A percentile compares a stretch with the other conserved stretches of the same genome.
Evolutionary conservation across 2,329 filamentous ascomycete species (phyloP).

Genomic region (Alternaria alternata): DNA sequence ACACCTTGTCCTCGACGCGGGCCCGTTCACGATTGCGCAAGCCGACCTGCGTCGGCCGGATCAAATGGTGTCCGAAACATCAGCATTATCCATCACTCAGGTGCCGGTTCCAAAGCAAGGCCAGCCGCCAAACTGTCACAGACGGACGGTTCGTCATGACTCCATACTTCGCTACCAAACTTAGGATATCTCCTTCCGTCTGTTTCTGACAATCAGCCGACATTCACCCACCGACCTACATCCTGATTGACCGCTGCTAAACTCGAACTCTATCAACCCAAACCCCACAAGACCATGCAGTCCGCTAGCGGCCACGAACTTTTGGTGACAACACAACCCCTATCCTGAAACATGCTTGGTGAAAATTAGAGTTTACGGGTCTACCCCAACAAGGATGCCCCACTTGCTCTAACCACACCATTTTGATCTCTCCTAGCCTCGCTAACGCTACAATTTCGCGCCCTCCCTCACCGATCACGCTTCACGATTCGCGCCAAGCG

Average conservation of each 20-base stretch:
- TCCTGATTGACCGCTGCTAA: slow-evolving; percentile 2
- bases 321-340: slow-evolving; percentile 13
- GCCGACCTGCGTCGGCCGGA: slow-evolving; percentile 15
- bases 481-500: slow-evolving; percentile 11
- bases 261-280: background rate
- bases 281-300: slow-evolving; percentile 5
- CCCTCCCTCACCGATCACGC: slow-evolving; percentile 19
- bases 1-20: slow-evolving; percentile 8
- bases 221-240: background rate
- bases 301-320: slow-evolving; percentile 3
- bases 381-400: slow-evolving; percentile 12
- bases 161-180: slow-evolving; percentile 6
- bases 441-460: slow-evolving; percentile 12
- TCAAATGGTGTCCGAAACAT: slow-evolving; percentile 12
- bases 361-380: slow-evolving; percentile 35
- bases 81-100: slow-evolving; percentile 1
- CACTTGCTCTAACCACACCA: slow-evolving; percentile 11
- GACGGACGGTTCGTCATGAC: slow-evolving; percentile 6
- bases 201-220: background rate
- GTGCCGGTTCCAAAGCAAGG: slow-evolving; percentile 11
- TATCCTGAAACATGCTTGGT: slow-evolving; percentile 31
- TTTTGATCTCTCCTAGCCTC: slow-evolving; percentile 8
- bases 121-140: slow-evolving; percentile 14
- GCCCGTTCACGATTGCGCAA: slow-evolving; percentile 38
- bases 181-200: background rate